These are phyloP conservation scores for Solanum hybrid DNA, from an alignment of 305 asterid genomes.

Conservation along the genomic window DNA sequence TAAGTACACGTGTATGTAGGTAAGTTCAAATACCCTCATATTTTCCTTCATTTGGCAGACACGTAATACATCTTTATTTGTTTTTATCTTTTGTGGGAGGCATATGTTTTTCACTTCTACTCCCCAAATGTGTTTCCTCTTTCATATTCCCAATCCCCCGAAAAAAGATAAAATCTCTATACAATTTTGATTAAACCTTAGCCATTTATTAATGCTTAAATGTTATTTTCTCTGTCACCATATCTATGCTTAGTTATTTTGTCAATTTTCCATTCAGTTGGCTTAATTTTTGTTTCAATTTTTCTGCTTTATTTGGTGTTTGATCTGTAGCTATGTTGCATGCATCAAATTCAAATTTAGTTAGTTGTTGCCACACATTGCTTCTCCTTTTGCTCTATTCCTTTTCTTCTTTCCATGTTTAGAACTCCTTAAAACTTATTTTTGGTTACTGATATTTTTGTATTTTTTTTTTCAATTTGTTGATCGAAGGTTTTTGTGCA, in stretches of 20 bases:
- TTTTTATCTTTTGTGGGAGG: neutral
- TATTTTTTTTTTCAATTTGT: neutral
- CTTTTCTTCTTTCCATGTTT: neutral
- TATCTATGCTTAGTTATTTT: neutral
- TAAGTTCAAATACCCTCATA: neutral
- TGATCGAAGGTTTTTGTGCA: neutral
- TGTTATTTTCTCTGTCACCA: neutral
- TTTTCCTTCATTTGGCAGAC: neutral
- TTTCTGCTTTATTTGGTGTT: neutral
- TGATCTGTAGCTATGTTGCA: neutral
- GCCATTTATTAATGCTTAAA: neutral
- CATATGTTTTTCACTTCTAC: neutral
- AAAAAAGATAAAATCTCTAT: too few relatives aligned
- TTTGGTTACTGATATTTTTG: neutral
- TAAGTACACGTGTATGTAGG: neutral
- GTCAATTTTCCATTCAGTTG: neutral
- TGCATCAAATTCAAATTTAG: neutral
- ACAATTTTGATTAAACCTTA: neutral
- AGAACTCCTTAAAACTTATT: neutral
- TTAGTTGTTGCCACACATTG: neutral
- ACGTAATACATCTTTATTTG: neutral
- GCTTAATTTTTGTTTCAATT: neutral
- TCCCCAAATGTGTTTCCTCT: neutral
- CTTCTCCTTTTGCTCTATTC: neutral
- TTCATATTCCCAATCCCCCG: neutral